These are phyloP conservation scores for Alternaria postmessia DNA, from an alignment of 2,329 filamentous ascomycete species.

Conservation along the genomic window DNA sequence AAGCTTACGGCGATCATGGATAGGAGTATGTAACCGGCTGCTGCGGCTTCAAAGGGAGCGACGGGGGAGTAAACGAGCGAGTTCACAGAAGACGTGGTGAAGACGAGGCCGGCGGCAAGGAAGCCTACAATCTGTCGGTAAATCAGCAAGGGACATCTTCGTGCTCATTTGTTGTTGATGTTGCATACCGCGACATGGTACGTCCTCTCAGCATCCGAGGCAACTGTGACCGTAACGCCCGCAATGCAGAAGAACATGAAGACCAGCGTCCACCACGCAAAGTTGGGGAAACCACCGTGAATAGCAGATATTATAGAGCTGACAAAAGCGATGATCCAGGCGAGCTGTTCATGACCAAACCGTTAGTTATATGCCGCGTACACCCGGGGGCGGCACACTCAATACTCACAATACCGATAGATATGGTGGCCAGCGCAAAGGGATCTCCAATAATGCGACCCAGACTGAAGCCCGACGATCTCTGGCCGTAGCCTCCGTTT, in stretches of 20 bases:
- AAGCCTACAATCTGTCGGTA: constrained; percentile 79
- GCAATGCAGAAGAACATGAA: constrained; percentile 86
- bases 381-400: neutral
- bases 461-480: constrained; percentile 67
- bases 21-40: constrained; percentile 90
- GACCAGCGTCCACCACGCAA: constrained; percentile 89
- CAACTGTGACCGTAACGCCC: constrained; percentile 82
- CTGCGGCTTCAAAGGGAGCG: constrained; percentile 81
- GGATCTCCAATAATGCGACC: constrained; percentile 95
- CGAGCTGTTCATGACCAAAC: constrained; percentile 68
- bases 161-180: too few relatives aligned
- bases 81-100: constrained; percentile 87
- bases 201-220: constrained; percentile 81
- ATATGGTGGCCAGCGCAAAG: constrained; percentile 92
- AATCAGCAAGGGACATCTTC: constrained; percentile 29
- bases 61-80: constrained; percentile 79
- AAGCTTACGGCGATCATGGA: constrained; percentile 86
- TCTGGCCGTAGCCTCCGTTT: constrained; percentile 61
- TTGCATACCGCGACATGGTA: constrained; percentile 81
- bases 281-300: constrained; percentile 74
- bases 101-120: constrained; percentile 80
- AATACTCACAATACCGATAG: constrained; percentile 83
- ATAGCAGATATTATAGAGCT: constrained; percentile 78
- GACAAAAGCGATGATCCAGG: constrained; percentile 93
- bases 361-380: neutral